A percentile compares a stretch with the other conserved stretches of the same genome.
Evolutionary conservation across 2,329 filamentous ascomycete genomes (phyloP).

Genomic region (Saccharata proteae): DNA sequence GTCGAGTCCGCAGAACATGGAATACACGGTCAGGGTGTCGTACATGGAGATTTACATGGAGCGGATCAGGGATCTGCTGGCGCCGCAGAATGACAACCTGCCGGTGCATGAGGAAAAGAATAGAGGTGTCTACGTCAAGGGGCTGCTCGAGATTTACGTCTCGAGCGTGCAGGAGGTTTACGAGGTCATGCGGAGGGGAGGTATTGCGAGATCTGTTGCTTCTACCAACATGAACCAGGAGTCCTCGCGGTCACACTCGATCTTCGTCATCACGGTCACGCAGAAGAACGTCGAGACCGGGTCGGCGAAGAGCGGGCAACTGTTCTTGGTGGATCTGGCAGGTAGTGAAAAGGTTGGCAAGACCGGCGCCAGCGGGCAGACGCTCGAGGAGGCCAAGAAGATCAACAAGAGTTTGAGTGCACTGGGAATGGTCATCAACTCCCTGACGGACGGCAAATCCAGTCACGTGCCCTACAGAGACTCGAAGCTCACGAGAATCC

Average conservation of each 20-base stretch:
- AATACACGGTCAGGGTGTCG: constrained; percentile 96
- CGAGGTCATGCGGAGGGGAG: constrained; percentile 90
- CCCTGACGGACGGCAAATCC: constrained; percentile 92
- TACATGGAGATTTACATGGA: constrained; percentile 99
- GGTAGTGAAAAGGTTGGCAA: constrained; percentile 98
- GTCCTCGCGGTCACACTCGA: constrained; percentile 94
- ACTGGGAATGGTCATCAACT: constrained; percentile 97
- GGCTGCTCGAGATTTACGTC: constrained; percentile 86
- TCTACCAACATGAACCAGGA: constrained; percentile 99
- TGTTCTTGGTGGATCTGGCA: constrained; percentile 95
- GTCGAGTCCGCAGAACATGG: constrained; percentile 81
- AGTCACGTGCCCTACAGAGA: constrained; percentile 94
- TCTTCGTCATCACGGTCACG: constrained; percentile 91
- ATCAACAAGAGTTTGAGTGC: constrained; percentile 99
- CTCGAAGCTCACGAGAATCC: constrained; percentile 90
- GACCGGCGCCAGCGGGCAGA: constrained; percentile 94
- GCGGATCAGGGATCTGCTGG: constrained; percentile 83
- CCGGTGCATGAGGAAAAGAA: constrained; percentile 98
- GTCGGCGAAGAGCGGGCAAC: constrained; percentile 87
- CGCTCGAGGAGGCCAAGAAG: constrained; percentile 96
- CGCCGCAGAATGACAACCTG: constrained; percentile 88
- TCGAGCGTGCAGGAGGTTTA: constrained; percentile 93
- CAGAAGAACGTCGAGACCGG: constrained; percentile 97
- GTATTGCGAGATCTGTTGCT: constrained; percentile 77
- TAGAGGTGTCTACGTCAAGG: constrained; percentile 92